Percentiles rank a stretch among this genome's conserved stretches.
Evolutionary conservation across 768 basidiomycete species (phyloP).

Genomic region (Suillus discolor): DNA sequence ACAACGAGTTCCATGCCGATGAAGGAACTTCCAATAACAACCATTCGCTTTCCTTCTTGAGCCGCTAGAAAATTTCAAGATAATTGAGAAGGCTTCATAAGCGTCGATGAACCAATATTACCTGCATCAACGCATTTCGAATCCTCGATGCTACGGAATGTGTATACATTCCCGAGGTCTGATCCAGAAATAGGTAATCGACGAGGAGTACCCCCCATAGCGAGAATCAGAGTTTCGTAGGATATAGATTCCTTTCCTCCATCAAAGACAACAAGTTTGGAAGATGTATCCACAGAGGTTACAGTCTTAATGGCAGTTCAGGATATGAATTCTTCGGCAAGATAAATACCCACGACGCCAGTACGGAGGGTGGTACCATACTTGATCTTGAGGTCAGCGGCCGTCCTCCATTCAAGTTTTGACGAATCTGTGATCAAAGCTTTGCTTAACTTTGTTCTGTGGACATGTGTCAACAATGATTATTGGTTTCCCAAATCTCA

Average conservation of each 20-base stretch:
- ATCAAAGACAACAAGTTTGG: slow-evolving; percentile 65
- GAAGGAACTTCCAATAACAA: slow-evolving; percentile 88
- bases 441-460: slow-evolving; percentile 88
- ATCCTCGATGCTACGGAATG: slow-evolving; percentile 71
- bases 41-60: slow-evolving; percentile 73
- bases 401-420: slow-evolving; percentile 75
- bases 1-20: slow-evolving; percentile 91
- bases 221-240: slow-evolving; percentile 82
- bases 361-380: slow-evolving; percentile 68
- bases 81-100: slow-evolving; percentile 4
- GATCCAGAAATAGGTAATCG: slow-evolving; percentile 77
- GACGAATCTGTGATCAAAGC: slow-evolving; percentile 74
- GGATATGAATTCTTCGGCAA: slow-evolving; percentile 7
- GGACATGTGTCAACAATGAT: slow-evolving; percentile 4
- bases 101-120: slow-evolving; percentile 29
- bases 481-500: slow-evolving; percentile 1
- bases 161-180: slow-evolving; percentile 75
- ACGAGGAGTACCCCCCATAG: slow-evolving; percentile 74
- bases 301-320: slow-evolving; percentile 50
- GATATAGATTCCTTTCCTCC: slow-evolving; percentile 56
- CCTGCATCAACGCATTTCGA: slow-evolving; percentile 72
- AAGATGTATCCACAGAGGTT: slow-evolving; percentile 63
- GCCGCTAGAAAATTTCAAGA: slow-evolving; percentile 41
- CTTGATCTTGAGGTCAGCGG: slow-evolving; percentile 76
- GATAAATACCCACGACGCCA: slow-evolving; percentile 46